Conservation (phyloP, 495 filamentous ascomycete species). For the Annulohypoxylon nitens region DNA sequence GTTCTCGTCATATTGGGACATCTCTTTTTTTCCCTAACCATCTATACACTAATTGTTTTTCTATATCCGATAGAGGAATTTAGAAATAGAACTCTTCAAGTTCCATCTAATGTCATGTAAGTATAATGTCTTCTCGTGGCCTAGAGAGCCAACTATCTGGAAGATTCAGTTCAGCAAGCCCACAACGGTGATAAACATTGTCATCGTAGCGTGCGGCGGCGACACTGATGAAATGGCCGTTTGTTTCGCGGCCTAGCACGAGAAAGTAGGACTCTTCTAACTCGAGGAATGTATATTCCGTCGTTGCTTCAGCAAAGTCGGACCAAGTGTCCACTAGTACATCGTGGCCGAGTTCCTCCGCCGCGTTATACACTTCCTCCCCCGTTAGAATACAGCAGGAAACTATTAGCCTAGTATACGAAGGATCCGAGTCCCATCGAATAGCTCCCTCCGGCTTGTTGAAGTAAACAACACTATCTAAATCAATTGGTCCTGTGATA, state of each 20-base stretch:
- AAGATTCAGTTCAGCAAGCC: constrained; percentile 28
- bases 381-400: constrained; percentile 20
- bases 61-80: no score
- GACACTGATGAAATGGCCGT: constrained; percentile 19
- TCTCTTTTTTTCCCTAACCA: no score
- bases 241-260: constrained; percentile 26
- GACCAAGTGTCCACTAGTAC: constrained; percentile 27
- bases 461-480: constrained; percentile 36
- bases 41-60: neutral
- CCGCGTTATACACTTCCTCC: constrained; percentile 14
- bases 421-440: constrained; percentile 24
- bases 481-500: constrained; percentile 24
- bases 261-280: constrained; percentile 16
- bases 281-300: constrained; percentile 9
- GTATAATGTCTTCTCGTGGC: constrained; percentile 19
- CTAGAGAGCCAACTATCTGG: constrained; percentile 8
- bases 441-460: constrained; percentile 23
- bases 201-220: constrained; percentile 20
- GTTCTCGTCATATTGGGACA: no score
- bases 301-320: constrained; percentile 26
- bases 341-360: neutral
- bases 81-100: neutral
- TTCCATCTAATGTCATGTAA: neutral
- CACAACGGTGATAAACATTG: constrained; percentile 29
- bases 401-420: constrained; percentile 6